phyloP scores from a whole-genome alignment of 1,284 basidiomycete genomes.

The Chalciporus sp. region DNA sequence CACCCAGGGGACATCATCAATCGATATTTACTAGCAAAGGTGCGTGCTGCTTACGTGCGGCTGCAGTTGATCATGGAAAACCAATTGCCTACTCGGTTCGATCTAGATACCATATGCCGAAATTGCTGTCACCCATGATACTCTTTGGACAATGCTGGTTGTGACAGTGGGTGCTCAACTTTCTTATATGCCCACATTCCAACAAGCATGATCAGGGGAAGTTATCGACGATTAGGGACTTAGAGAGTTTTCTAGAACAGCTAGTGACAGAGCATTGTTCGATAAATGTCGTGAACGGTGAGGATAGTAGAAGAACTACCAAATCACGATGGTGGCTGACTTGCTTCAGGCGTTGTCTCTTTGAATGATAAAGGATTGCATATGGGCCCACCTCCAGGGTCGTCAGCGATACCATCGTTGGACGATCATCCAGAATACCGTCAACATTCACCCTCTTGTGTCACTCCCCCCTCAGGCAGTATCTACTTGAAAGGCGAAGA shows the following conservation, averaged over 20 bases:
- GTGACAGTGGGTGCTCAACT: background rate
- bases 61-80: background rate
- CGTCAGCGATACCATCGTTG: no score
- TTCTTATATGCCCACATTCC: background rate
- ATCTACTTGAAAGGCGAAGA: no score
- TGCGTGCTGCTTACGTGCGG: no score
- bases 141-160: background rate
- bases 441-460: no score
- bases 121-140: constrained; percentile 4
- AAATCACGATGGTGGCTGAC: no score
- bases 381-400: no score
- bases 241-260: background rate
- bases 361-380: no score
- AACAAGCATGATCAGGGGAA: background rate
- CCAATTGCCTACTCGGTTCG: no score
- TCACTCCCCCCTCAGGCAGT: no score
- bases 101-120: background rate
- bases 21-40: background rate
- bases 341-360: no score
- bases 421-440: no score
- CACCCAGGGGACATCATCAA: constrained; percentile 9
- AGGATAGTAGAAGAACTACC: no score
- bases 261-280: background rate
- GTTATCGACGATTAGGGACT: background rate
- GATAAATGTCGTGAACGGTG: background rate